Conservation (phyloP, 129 eudicot genomes). For the Flaveria bidentis region DNA sequence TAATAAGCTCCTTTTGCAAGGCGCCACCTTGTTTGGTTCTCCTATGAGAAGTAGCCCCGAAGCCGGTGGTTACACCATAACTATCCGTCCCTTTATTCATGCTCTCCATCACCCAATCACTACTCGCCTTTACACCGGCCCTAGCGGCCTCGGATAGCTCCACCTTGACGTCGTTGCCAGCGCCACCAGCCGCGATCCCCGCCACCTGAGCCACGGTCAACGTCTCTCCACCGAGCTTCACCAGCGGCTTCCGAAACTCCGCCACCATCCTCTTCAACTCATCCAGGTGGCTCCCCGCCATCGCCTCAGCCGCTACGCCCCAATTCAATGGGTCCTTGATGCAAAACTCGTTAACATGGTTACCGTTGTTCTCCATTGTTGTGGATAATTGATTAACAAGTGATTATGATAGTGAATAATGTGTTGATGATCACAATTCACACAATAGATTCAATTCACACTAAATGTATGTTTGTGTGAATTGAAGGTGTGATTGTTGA, state of each 20-base stretch:
- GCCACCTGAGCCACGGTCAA: constrained; percentile 70
- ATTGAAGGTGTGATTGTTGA: constrained; percentile 35
- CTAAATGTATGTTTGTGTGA: constrained; percentile 40
- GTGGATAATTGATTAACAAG: not conserved
- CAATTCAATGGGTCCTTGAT: constrained; percentile 63
- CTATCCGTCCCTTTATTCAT: constrained; percentile 47
- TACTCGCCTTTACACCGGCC: constrained; percentile 42
- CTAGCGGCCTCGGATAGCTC: constrained; percentile 39
- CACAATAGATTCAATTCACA: constrained; percentile 38
- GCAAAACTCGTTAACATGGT: constrained; percentile 37
- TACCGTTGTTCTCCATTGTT: constrained; percentile 37
- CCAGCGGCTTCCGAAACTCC: constrained; percentile 58
- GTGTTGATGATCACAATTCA: constrained; percentile 1
- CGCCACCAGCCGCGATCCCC: constrained; percentile 44
- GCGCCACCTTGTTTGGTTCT: constrained; percentile 48
- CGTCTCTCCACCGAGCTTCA: constrained; percentile 61
- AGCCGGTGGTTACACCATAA: constrained; percentile 46
- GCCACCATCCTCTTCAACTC: constrained; percentile 71
- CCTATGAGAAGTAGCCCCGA: constrained; percentile 44
- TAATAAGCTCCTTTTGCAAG: constrained; percentile 44
- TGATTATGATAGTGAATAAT: not conserved
- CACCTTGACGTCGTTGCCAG: constrained; percentile 25
- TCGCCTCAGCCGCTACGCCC: constrained; percentile 60
- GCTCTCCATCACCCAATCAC: constrained; percentile 49
- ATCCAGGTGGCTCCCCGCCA: constrained; percentile 66